phyloP scores from a whole-genome alignment of 192 early-diverging fungal species.

The Chytriomyces confervae region DNA sequence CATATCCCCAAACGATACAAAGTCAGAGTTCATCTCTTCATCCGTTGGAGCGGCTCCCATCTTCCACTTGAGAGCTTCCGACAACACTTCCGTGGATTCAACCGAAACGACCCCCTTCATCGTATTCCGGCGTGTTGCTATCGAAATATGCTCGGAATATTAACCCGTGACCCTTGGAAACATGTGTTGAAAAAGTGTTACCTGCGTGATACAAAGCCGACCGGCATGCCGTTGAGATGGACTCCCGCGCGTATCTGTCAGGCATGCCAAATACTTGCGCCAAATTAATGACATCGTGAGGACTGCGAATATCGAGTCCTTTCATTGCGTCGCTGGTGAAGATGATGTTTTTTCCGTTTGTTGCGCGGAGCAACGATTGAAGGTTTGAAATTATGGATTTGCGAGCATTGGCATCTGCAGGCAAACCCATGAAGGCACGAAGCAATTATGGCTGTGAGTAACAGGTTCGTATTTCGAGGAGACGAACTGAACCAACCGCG shows the following conservation, averaged over 20 bases:
- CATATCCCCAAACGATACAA: slow-evolving; percentile 25
- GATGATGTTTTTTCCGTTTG: slow-evolving; percentile 80
- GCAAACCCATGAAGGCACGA: too few relatives aligned
- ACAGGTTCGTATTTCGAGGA: not conserved
- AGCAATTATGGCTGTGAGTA: too few relatives aligned
- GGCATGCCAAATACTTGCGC: slow-evolving; percentile 31
- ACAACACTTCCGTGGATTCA: not conserved
- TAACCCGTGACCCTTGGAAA: not conserved
- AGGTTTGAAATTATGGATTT: slow-evolving; percentile 73
- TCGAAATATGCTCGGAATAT: not conserved
- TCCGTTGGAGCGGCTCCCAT: slow-evolving; percentile 16
- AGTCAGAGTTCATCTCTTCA: slow-evolving; percentile 18
- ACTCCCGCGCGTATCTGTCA: slow-evolving; percentile 24
- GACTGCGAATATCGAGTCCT: slow-evolving; percentile 75
- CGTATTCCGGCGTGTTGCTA: slow-evolving; percentile 26
- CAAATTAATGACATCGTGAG: slow-evolving; percentile 82
- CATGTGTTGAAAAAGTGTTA: not conserved
- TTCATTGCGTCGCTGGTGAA: slow-evolving; percentile 70
- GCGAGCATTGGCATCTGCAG: slow-evolving; percentile 62
- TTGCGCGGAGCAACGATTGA: slow-evolving; percentile 66
- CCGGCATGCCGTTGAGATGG: not conserved
- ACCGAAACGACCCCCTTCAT: slow-evolving; percentile 20
- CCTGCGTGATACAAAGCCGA: slow-evolving; percentile 30
- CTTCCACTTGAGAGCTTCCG: slow-evolving; percentile 23
- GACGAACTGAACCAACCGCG: slow-evolving; percentile 48